Conservation (phyloP, 495 filamentous ascomycete genomes). For the Stereocaulon alpinum region DNA sequence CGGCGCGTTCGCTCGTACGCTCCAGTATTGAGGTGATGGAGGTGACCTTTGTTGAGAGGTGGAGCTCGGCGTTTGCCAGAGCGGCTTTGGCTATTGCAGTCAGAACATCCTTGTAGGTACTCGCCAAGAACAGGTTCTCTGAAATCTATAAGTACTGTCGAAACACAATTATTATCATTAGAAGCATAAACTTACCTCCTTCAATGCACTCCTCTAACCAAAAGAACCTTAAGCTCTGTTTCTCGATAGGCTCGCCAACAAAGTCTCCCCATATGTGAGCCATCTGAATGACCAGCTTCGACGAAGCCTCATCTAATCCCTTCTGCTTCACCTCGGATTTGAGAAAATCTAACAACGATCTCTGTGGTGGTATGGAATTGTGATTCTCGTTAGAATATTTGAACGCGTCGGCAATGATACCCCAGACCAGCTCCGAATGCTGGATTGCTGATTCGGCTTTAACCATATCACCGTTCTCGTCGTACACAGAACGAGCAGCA, state of each 20-base stretch:
- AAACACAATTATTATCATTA: not conserved
- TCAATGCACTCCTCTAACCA: conserved; percentile 93
- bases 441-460: conserved; percentile 40
- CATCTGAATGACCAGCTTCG: conserved; percentile 50
- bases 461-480: conserved; percentile 51
- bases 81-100: conserved; percentile 54
- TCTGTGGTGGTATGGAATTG: conserved; percentile 49
- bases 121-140: conserved; percentile 86
- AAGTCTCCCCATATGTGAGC: conserved; percentile 78
- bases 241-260: conserved; percentile 65
- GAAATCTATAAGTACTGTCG: not conserved
- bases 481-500: conserved; percentile 46
- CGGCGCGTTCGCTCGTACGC: conserved; percentile 25
- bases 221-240: conserved; percentile 84
- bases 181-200: conserved; percentile 44
- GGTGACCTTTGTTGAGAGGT: conserved; percentile 45
- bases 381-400: conserved; percentile 61
- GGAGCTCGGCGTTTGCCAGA: conserved; percentile 51
- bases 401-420: conserved; percentile 67
- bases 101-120: conserved; percentile 73
- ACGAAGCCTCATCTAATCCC: conserved; percentile 41
- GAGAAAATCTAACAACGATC: conserved; percentile 74
- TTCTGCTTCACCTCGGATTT: conserved; percentile 44
- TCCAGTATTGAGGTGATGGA: conserved; percentile 28
- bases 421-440: conserved; percentile 61